These are phyloP conservation scores for Urostyla sp. DNA, from an alignment of 73 alveolate genomes.

Conservation along the genomic window DNA sequence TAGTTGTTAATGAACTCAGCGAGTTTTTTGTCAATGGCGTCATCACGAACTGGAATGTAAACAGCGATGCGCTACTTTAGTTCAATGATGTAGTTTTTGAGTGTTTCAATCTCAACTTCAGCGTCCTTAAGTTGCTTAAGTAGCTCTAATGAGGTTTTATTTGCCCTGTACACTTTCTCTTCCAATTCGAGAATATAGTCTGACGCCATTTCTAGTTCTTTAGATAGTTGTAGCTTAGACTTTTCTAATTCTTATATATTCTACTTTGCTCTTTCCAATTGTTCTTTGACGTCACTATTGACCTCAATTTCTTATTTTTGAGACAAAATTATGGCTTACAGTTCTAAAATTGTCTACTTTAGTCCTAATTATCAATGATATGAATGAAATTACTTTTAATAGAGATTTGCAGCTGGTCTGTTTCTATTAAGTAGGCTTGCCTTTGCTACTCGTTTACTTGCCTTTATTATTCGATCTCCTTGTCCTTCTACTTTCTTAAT, in stretches of 20 bases:
- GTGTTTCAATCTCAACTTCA: constrained; percentile 66
- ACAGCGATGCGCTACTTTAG: constrained; percentile 55
- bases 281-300: background rate
- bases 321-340: background rate
- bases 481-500: no score
- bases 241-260: constrained; percentile 1
- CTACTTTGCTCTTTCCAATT: background rate
- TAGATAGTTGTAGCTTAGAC: constrained; percentile 51
- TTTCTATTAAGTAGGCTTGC: background rate
- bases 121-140: constrained; percentile 58
- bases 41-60: constrained; percentile 63
- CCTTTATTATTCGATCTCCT: no score
- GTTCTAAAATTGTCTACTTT: background rate
- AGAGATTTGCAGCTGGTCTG: background rate
- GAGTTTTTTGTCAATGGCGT: constrained; percentile 57
- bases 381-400: background rate
- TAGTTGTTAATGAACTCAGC: constrained; percentile 70
- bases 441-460: no score
- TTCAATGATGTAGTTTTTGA: constrained; percentile 58
- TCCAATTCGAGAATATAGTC: constrained; percentile 61
- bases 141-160: constrained; percentile 58
- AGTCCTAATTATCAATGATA: background rate
- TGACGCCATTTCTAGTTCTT: constrained; percentile 56
- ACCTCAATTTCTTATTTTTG: constrained; percentile 8
- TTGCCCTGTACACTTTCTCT: constrained; percentile 57